Percentiles rank a stretch among this genome's conserved stretches.
These are phyloP conservation scores for Globisporangium alternatum DNA, from an alignment of 352 stramenopile genomes.

Conservation along the genomic window DNA sequence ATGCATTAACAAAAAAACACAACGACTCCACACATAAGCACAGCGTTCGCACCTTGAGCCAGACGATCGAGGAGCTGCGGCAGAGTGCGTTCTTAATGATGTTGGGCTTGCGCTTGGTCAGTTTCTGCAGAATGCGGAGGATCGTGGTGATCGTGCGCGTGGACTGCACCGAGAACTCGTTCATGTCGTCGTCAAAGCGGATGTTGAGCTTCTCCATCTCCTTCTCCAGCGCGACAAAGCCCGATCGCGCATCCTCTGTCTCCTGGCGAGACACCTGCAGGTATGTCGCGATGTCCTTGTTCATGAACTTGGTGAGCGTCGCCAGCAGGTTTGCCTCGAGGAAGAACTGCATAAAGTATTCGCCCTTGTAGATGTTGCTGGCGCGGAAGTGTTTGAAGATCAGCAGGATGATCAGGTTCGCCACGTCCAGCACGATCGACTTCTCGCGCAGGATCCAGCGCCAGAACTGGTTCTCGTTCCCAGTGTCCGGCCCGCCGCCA, in stretches of 20 bases:
- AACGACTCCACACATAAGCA: neutral
- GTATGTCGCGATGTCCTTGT: constrained; percentile 80
- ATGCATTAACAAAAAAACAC: neutral
- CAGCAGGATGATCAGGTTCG: constrained; percentile 56
- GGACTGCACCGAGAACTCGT: constrained; percentile 63
- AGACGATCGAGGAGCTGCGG: constrained; percentile 72
- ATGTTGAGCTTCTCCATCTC: constrained; percentile 60
- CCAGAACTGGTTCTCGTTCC: constrained; percentile 70
- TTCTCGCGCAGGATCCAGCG: constrained; percentile 85
- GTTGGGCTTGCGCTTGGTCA: constrained; percentile 84
- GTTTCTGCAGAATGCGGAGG: constrained; percentile 74
- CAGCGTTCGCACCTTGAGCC: constrained; percentile 51
- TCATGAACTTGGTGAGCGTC: constrained; percentile 86
- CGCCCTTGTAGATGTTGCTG: constrained; percentile 70
- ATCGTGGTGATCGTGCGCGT: constrained; percentile 77
- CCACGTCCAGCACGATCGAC: constrained; percentile 70
- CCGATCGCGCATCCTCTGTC: constrained; percentile 40
- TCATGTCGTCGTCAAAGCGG: constrained; percentile 61
- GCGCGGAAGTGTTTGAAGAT: constrained; percentile 78
- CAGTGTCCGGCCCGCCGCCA: constrained; percentile 14
- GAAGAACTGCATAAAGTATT: constrained; percentile 83
- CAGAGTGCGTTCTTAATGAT: constrained; percentile 82
- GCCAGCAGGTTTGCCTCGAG: constrained; percentile 67
- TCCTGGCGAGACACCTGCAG: constrained; percentile 68
- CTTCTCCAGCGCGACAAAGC: constrained; percentile 60